Evolutionary conservation across 1,284 basidiomycete species (phyloP), one percentile per base, ranked within the genome.

Genomic region (Trametes hirsuta): DNA sequence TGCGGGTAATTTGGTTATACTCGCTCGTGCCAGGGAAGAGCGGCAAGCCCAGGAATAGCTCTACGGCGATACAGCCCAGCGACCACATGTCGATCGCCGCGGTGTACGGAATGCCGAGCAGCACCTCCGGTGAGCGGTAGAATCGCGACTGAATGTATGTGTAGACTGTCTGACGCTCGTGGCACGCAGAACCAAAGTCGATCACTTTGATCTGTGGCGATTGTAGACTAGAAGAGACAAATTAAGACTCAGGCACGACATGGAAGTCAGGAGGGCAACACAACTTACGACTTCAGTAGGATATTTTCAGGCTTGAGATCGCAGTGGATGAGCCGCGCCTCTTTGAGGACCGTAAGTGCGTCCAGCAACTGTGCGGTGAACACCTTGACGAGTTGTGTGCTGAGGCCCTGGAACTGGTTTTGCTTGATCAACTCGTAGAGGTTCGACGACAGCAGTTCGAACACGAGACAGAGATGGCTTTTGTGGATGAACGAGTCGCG

Each of bases 371-470:
- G 97, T 1, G 93, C 90, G 57, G 97, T 98, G 72, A 99, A 99
- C 39, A 99, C 97, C 71, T 98, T 95, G 69, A 99, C 97, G 48
- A 99, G 87, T 72, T 97, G 94, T 4, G 95, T 97, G 76, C 92
- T 95, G 53, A 99, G 80, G 2, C 97, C 97, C 75, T 97, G 93
- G 84, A 99, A 99, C 73, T 97, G 95, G 77, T 99, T 99, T 79
- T 99, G 97, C 81, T 99, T 99, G 87, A 99, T 99, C 69, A 99
- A 86, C 77, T 99, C 97, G 81, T 99, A 99, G 61, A 99, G 82
- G 74, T 99, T 99, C 42, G 95, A 97, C 18, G 95, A 97, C 8
- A 99, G 84, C 58, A 98, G 85, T 77, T 99, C 97, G 73, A 99
- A 98, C 48, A 99, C 97, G 64, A 99, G 89, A 76, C 97, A 99